These are phyloP conservation scores for Cytidiella melzeri DNA, from an alignment of 768 basidiomycete genomes.

Conservation along the genomic window DNA sequence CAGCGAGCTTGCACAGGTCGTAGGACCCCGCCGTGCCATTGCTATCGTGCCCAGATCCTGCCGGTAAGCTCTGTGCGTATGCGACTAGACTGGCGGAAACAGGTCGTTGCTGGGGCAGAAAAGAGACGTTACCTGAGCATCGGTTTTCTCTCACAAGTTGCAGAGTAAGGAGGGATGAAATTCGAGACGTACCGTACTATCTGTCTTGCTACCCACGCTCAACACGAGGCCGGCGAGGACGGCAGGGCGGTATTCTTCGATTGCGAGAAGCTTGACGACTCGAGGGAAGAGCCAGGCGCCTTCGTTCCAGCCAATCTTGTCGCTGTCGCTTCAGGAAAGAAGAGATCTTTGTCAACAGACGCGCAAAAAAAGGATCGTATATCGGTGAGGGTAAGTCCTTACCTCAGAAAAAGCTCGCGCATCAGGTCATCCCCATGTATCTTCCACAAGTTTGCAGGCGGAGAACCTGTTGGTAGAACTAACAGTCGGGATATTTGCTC, in stretches of 20 bases:
- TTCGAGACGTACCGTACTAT: constrained; percentile 80
- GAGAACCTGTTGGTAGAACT: constrained; percentile 35
- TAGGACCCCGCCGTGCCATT: constrained; percentile 29
- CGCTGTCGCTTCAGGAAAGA: constrained; percentile 35
- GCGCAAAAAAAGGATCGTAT: too few relatives aligned
- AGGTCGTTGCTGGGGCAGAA: constrained; percentile 67
- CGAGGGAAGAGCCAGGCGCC: constrained; percentile 70
- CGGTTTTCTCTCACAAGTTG: too few relatives aligned
- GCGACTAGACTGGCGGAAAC: constrained; percentile 53
- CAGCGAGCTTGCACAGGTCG: constrained; percentile 43
- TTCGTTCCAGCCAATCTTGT: constrained; percentile 56
- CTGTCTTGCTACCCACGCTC: constrained; percentile 79
- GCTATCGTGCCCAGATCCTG: too few relatives aligned
- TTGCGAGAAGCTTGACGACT: constrained; percentile 58
- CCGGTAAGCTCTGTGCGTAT: constrained; percentile 51
- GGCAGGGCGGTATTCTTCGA: constrained; percentile 52
- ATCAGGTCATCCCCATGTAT: constrained; percentile 44
- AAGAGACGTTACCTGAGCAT: too few relatives aligned
- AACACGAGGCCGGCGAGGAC: constrained; percentile 69
- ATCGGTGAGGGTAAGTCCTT: too few relatives aligned
- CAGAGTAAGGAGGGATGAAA: too few relatives aligned
- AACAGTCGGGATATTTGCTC: constrained; percentile 50
- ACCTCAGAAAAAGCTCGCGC: constrained; percentile 49
- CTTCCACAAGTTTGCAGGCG: constrained; percentile 40
- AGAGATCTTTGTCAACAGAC: too few relatives aligned